Evolutionary conservation across 2,329 filamentous ascomycete species (phyloP), one percentile per base, ranked within the genome.

Genomic region (Mariannaea elegans): DNA sequence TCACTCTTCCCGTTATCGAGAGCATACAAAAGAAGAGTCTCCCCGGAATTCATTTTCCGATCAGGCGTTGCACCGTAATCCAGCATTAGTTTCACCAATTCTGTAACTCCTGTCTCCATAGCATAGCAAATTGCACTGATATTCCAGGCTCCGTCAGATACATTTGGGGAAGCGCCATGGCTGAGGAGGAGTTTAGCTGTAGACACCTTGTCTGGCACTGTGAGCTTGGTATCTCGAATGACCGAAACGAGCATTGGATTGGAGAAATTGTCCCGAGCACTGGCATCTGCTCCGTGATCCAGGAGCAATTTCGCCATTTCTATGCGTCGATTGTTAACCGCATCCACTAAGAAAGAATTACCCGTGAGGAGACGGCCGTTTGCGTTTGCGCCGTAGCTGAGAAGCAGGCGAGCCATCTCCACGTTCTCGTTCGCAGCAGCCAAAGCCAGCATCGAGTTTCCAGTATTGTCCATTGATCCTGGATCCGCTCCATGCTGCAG

Each of bases 401-500:
- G 65, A 2, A 80, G 72, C 1, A 76, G 56, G 3, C 72, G 65
- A 16, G 72, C 64, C 61, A 80, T 71, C n/a, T 74, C 71, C 54
- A 51, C 56, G 24, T 69, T 62, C 7, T 67, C 62, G 47, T 71
- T 68, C 16, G 66, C 61, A 6, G 71, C 54, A 0, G 75, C 76
- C 12, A 76, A 56, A 1, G 67, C 64, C 1, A 77, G 61, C 8
- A 77, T 46, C 0, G 71, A 69, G n/a, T 63, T 71, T 1, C 75
- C 75, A 2, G 65, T 71, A 7, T 73, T 53, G 23, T 76, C 73
- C 3, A 55, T 66, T 0, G 71, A 64, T 12, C 72, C 73, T 1
- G 70, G 52, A 5, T 73, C 69, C n/a, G 80, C 80, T 7, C 80
- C 79, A 24, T 65, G 66, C 10, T 71, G 62, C 18, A 77, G 55